Percentiles rank a stretch among this genome's conserved stretches.
phyloP scores from a whole-genome alignment of 2,329 filamentous ascomycete species.

The Fusarium verrucosum region DNA sequence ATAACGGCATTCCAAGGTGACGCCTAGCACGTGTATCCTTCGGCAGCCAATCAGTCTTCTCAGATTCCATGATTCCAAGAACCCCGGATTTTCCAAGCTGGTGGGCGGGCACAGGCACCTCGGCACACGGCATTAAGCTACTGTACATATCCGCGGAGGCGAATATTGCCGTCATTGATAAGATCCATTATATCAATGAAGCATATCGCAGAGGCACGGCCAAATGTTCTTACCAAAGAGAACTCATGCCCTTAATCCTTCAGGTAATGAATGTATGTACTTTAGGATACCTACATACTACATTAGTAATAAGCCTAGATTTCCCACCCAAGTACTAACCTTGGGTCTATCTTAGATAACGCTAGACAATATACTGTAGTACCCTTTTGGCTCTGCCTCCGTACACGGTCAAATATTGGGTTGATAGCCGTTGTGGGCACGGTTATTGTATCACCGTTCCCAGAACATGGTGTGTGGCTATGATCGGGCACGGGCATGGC shows the following conservation, averaged over 20 bases:
- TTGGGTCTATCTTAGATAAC: too few relatives aligned
- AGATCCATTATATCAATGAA: background rate
- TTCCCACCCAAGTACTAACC: too few relatives aligned
- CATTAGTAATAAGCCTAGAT: too few relatives aligned
- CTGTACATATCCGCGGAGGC: constrained; percentile 9
- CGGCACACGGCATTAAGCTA: constrained; percentile 6
- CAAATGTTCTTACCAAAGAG: too few relatives aligned
- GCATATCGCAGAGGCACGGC: too few relatives aligned
- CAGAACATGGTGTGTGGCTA: background rate
- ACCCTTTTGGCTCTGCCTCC: too few relatives aligned
- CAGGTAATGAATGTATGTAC: too few relatives aligned
- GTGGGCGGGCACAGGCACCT: constrained; percentile 7
- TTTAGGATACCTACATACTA: too few relatives aligned
- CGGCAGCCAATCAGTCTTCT: constrained; percentile 14
- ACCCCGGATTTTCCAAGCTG: constrained; percentile 28
- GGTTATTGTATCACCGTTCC: background rate
- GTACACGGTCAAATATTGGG: background rate
- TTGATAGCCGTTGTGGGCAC: background rate
- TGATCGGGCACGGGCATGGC: too few relatives aligned
- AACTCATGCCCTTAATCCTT: too few relatives aligned
- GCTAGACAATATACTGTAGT: too few relatives aligned
- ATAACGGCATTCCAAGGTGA: constrained; percentile 28
- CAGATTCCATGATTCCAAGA: constrained; percentile 15
- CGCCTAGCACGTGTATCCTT: constrained; percentile 3
- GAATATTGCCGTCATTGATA: constrained; percentile 1